These are phyloP conservation scores for Fusarium staphyleae DNA, from an alignment of 2,329 filamentous ascomycete species.

Conservation along the genomic window DNA sequence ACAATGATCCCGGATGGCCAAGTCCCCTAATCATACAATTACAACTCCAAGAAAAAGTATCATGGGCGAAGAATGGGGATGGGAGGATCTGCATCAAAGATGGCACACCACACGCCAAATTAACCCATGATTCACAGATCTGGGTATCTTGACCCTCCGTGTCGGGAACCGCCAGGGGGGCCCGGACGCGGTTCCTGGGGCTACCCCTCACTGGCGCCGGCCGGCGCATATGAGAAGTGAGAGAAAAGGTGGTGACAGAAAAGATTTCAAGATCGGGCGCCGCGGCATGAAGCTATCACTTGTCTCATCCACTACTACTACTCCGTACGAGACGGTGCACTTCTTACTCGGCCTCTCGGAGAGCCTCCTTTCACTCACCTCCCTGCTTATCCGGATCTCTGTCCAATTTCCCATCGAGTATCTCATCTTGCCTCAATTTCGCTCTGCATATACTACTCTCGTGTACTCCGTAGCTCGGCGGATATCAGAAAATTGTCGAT, in stretches of 20 bases:
- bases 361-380: constrained; percentile 1
- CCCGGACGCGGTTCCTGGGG: constrained; percentile 40
- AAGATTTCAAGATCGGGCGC: constrained; percentile 6
- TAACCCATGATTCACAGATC: constrained; percentile 36
- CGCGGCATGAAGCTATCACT: constrained; percentile 3
- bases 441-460: constrained; percentile 21
- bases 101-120: constrained; percentile 20
- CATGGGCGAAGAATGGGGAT: constrained; percentile 8
- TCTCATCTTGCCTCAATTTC: constrained; percentile 18
- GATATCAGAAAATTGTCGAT: constrained; percentile 26
- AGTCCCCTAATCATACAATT: constrained; percentile 8
- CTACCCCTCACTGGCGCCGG: constrained; percentile 39
- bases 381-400: constrained; percentile 15
- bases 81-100: constrained; percentile 28
- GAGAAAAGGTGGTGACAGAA: constrained; percentile 36
- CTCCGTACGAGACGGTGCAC: neutral
- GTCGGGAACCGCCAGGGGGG: constrained; percentile 37
- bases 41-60: constrained; percentile 6
- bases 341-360: neutral
- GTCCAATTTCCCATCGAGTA: constrained; percentile 1
- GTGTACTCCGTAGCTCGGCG: constrained; percentile 19
- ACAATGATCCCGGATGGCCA: constrained; percentile 11
- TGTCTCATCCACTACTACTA: constrained; percentile 4
- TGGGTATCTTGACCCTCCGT: constrained; percentile 39
- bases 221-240: constrained; percentile 36